Percentiles rank a stretch among this genome's conserved stretches.
These are phyloP conservation scores for Termitomyces sp. DNA, from an alignment of 768 basidiomycete species.

Conservation along the genomic window DNA sequence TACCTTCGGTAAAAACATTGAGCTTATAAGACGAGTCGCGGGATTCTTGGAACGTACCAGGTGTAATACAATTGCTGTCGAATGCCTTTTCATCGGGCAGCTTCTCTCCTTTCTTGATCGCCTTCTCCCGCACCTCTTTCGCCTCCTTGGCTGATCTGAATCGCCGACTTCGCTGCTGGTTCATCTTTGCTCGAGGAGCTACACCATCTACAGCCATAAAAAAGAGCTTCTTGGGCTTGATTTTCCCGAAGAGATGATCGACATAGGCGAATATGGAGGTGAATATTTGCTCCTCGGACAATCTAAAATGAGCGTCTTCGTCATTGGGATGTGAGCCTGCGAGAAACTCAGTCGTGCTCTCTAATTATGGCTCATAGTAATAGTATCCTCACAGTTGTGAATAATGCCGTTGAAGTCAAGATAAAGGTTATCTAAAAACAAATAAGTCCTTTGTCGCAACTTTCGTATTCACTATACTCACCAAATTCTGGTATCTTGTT, in stretches of 20 bases:
- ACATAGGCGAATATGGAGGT: conserved; percentile 97
- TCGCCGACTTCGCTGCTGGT: conserved; percentile 91
- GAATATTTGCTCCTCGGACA: conserved; percentile 97
- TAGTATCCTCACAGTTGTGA: conserved; percentile 61
- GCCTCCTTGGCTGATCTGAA: conserved; percentile 95
- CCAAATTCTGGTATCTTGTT: conserved; percentile 99
- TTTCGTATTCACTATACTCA: conserved; percentile 29
- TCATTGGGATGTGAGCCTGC: conserved; percentile 94
- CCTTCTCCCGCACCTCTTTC: conserved; percentile 83
- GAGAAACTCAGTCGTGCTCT: not conserved
- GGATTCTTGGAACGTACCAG: conserved; percentile 53
- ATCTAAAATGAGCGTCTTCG: conserved; percentile 90
- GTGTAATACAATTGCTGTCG: conserved; percentile 98
- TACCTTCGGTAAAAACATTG: conserved; percentile 49
- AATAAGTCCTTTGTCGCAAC: conserved; percentile 8
- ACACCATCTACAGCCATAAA: conserved; percentile 99
- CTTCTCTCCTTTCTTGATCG: conserved; percentile 84
- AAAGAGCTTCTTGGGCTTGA: conserved; percentile 96
- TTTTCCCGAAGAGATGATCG: conserved; percentile 94
- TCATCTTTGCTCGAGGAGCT: conserved; percentile 98
- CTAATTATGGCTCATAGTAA: not conserved
- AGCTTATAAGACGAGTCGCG: not conserved
- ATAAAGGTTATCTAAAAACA: conserved; percentile 74
- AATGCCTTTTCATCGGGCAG: conserved; percentile 94
- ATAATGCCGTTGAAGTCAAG: conserved; percentile 95